Conservation (phyloP, 164 flowering plant genomes). For the grape (Vitis vinifera) region ASM3070453v1 NC_081813.1:4173001-4173500, state of each 20-base stretch:
- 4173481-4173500: background rate
- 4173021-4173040: conserved; percentile 41
- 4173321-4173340: background rate
- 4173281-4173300: no score
- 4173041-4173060: conserved; percentile 40
- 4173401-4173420: background rate
- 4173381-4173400: no score
- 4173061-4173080: conserved; percentile 55
- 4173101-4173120: background rate
- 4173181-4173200: no score
- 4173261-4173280: no score
- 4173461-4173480: background rate
- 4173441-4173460: background rate
- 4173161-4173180: no score
- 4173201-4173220: no score
- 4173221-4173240: background rate
- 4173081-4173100: conserved; percentile 5
- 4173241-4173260: no score
- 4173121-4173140: no score
- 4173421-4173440: background rate
- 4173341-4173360: background rate
- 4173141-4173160: no score
- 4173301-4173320: no score
- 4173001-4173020: conserved; percentile 53
- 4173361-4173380: no score